A percentile compares a stretch with the other conserved stretches of the same genome.
Evolutionary conservation across 169 alveolate genomes (phyloP).

Genomic region (Miamiensis avidus): DNA sequence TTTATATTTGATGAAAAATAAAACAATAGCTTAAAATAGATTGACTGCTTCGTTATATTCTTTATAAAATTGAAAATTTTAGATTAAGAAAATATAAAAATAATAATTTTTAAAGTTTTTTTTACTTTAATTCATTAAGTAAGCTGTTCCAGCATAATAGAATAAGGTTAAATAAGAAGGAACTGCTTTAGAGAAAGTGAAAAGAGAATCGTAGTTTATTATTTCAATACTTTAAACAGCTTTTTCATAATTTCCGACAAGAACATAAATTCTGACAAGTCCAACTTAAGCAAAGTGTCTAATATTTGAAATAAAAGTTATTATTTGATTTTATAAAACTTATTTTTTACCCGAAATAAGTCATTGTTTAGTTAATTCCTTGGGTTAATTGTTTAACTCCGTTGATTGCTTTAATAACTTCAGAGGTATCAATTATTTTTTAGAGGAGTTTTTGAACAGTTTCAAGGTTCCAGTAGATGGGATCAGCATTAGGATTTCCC

Average conservation of each 20-base stretch:
- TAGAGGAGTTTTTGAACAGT: background rate
- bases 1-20: conserved; percentile 15
- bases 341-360: background rate
- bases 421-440: background rate
- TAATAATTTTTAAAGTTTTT: background rate
- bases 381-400: background rate
- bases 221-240: conserved; percentile 13
- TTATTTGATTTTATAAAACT: no score
- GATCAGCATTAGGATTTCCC: background rate
- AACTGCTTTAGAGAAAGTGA: conserved; percentile 12
- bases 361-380: background rate
- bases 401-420: background rate
- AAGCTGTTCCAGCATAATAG: conserved; percentile 22
- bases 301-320: no score
- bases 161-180: conserved; percentile 24
- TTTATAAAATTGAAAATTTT: background rate
- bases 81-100: background rate
- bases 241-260: conserved; percentile 8
- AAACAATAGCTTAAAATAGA: conserved; percentile 2
- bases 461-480: background rate
- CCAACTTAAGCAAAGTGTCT: conserved; percentile 16
- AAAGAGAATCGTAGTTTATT: conserved; percentile 4
- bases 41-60: conserved; percentile 26
- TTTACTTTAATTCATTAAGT: conserved; percentile 20
- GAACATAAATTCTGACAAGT: conserved; percentile 6